These are phyloP conservation scores for Hemisphaericaspora nanyangensis DNA, from an alignment of 805 yeast genomes.

Conservation along the genomic window DNA sequence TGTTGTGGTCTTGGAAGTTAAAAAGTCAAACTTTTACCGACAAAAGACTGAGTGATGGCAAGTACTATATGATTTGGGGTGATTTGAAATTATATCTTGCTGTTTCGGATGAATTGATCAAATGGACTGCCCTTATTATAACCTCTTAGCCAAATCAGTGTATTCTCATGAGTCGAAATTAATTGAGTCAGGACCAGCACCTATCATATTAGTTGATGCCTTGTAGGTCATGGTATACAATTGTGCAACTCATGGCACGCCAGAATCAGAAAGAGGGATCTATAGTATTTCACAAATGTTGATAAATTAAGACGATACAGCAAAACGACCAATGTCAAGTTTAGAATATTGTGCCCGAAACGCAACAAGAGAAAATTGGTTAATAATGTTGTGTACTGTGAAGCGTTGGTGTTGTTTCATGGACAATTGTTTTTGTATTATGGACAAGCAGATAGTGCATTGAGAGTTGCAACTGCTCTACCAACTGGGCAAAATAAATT, in stretches of 20 bases:
- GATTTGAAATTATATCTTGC: slow-evolving; percentile 38
- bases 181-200: slow-evolving; percentile 42
- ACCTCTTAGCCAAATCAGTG: slow-evolving; percentile 24
- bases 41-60: slow-evolving; percentile 23
- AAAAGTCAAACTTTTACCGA: too few species aligned
- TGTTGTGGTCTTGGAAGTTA: too few species aligned
- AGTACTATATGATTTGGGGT: slow-evolving; percentile 43
- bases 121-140: slow-evolving; percentile 25
- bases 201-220: slow-evolving; percentile 29
- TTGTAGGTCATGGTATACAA: slow-evolving; percentile 37
- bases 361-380: slow-evolving; percentile 35
- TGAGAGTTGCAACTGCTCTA: slow-evolving; percentile 40
- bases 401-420: slow-evolving; percentile 39
- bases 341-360: slow-evolving; percentile 33
- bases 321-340: slow-evolving; percentile 34
- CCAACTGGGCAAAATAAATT: too few species aligned
- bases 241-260: slow-evolving; percentile 35
- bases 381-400: slow-evolving; percentile 39
- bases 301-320: slow-evolving; percentile 34
- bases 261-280: slow-evolving; percentile 24
- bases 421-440: slow-evolving; percentile 40
- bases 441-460: slow-evolving; percentile 42
- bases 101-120: slow-evolving; percentile 27
- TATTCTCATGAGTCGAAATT: slow-evolving; percentile 31
- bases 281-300: slow-evolving; percentile 39